These are phyloP conservation scores for Polygonum aviculare DNA, from an alignment of 148 eudicot species.

Conservation along the genomic window DNA sequence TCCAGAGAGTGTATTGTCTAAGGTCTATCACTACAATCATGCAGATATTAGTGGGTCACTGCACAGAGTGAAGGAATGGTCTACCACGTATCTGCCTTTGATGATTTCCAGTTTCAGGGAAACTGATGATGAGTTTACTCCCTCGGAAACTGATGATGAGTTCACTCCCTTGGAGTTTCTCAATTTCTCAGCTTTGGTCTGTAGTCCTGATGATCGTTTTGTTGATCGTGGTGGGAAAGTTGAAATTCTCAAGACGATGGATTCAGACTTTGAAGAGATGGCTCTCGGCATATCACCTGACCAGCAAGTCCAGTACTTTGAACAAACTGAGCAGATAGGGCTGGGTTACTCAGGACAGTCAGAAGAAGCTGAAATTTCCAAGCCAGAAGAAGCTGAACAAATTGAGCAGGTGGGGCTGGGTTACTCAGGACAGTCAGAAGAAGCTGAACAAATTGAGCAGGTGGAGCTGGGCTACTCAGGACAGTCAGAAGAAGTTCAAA, in stretches of 20 bases:
- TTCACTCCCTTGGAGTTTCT: conserved; percentile 22
- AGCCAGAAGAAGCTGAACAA: background rate
- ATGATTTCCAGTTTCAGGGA: conserved; percentile 18
- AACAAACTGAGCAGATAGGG: background rate
- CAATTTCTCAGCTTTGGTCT: background rate
- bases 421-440: background rate
- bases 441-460: background rate
- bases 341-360: background rate
- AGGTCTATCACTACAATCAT: conserved; percentile 21
- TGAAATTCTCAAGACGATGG: background rate
- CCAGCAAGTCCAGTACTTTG: background rate
- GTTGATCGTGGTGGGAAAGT: background rate
- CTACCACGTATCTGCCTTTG: conserved; percentile 28
- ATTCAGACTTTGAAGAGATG: background rate
- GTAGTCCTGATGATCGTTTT: background rate
- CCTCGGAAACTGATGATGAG: conserved; percentile 22
- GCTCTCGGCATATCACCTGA: background rate
- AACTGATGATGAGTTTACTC: conserved; percentile 16
- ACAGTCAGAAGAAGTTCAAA: background rate
- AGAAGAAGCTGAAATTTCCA: background rate
- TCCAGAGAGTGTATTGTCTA: conserved; percentile 24
- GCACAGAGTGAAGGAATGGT: conserved; percentile 27
- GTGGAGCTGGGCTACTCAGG: background rate
- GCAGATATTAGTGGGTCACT: conserved; percentile 25
- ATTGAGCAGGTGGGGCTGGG: background rate